Conservation (phyloP, 106 monocot genomes). For the Chionographis japonica region DNA sequence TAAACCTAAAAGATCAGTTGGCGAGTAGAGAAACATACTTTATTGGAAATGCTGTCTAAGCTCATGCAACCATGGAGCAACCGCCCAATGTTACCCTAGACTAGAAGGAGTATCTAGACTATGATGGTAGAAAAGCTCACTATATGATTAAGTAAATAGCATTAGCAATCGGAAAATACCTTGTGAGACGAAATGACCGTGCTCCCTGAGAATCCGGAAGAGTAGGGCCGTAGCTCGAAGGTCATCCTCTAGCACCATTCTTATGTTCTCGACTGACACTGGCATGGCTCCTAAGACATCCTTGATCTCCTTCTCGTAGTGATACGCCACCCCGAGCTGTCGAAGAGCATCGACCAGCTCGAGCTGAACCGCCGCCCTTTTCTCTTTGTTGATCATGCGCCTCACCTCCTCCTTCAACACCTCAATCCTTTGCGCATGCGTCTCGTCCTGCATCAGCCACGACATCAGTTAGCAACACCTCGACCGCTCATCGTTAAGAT, state of each 20-base stretch:
- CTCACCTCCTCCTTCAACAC: slow-evolving; percentile 15
- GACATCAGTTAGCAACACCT: no score
- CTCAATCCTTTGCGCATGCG: not conserved
- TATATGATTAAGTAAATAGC: no score
- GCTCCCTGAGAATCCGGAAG: slow-evolving; percentile 16
- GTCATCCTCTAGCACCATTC: not conserved
- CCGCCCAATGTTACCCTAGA: no score
- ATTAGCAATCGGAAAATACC: not conserved
- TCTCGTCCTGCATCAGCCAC: not conserved
- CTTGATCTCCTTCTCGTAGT: slow-evolving; percentile 21
- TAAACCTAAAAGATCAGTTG: no score
- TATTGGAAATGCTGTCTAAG: no score
- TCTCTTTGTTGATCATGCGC: not conserved
- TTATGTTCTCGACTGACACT: not conserved
- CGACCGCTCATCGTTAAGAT: not conserved
- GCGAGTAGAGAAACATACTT: no score
- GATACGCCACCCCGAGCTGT: slow-evolving; percentile 31
- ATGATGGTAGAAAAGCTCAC: no score
- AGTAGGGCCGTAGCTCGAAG: slow-evolving; percentile 10
- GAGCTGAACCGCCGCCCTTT: not conserved
- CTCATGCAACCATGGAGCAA: no score
- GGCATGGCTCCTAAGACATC: not conserved
- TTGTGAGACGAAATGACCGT: slow-evolving; percentile 7
- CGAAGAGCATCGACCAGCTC: slow-evolving; percentile 14
- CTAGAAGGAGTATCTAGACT: no score